Base-by-base conservation (phyloP, 2,329 filamentous ascomycete genomes). In the Clonostachys chloroleuca region DNA sequence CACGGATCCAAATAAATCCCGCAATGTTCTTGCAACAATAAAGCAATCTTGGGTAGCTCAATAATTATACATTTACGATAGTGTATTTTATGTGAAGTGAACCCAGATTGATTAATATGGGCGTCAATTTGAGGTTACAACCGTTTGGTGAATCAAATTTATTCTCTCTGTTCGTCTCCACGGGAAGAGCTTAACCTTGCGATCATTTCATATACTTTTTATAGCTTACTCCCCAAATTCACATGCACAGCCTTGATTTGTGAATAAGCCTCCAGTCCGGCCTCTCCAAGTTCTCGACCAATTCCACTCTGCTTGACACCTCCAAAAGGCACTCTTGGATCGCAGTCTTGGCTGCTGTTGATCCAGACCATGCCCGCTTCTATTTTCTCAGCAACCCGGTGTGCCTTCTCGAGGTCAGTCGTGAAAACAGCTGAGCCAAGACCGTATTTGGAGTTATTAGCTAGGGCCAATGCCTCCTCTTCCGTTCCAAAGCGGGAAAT, bases 271-370 rank as follows among this genome's bases (percentile, higher is more conserved):
- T 65, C 64, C n/a, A 72, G 48, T 1, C 66, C 67, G 1, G 64
- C 66, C 54, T 70, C 67, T 3, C 67, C 68, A 2, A 71, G 49
- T 51, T 80, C 76, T n/a, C 75, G 61, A 0, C 78, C 77, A 58
- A 81, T 79, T 5, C 80, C 80, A 58, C 71, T 76, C 65, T 81
- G 75, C 65, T 84, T 84, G 7, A 82, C 76, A 41, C 78, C 78
- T 16, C 61, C 60, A 48, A 60, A 59, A 2, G 57, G 55, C 16
- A 58, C 51, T 6, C 50, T 43, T 6, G 49, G 47, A 34, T 59
- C 54, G n/a, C 49, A 49, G 43, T 60, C 54, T 44, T 60, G 54
- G 12, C 50, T 54, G 20, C 51, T 54, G 47, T 66, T 66, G 43
- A 67, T 58, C 63, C 64, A 66, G 14, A 66, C 63, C 60, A 63